Percentiles rank a stretch among this genome's conserved stretches.
Evolutionary conservation across 441 rosid species (phyloP).

Genomic region (Lepidium campestre): DNA sequence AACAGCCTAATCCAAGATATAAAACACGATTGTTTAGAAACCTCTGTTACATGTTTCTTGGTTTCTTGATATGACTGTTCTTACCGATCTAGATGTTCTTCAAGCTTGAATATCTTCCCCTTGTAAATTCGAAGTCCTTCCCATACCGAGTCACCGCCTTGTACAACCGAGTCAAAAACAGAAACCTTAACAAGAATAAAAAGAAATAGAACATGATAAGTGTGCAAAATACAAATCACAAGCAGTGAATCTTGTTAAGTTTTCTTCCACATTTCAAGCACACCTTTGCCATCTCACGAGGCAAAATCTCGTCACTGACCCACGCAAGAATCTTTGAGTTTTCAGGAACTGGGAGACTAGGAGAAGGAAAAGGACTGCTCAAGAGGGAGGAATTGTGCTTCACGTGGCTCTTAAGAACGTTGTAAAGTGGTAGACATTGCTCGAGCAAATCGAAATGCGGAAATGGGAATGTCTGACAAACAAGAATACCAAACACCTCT

Average conservation of each 20-base stretch:
- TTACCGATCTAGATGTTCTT: constrained; percentile 82
- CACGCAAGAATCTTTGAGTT: constrained; percentile 71
- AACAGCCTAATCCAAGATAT: constrained; percentile 42
- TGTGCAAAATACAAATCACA: neutral
- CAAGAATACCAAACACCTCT: neutral
- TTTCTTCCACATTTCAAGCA: constrained; percentile 19
- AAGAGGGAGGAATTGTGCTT: constrained; percentile 34
- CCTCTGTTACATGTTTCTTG: neutral
- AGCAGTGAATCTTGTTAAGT: neutral
- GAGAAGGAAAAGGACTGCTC: constrained; percentile 46
- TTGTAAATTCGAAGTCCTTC: constrained; percentile 80
- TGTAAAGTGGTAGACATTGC: constrained; percentile 69
- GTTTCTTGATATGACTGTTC: neutral
- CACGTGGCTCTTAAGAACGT: constrained; percentile 50
- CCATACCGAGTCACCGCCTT: constrained; percentile 95
- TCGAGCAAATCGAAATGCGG: constrained; percentile 57
- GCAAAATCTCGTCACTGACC: constrained; percentile 77
- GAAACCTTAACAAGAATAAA: constrained; percentile 51
- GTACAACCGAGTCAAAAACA: constrained; percentile 84
- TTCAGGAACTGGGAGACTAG: constrained; percentile 65
- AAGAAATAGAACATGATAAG: neutral
- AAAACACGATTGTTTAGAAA: neutral
- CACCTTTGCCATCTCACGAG: constrained; percentile 74
- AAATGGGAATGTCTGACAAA: constrained; percentile 57
- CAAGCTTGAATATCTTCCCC: constrained; percentile 77